Evolutionary conservation across 768 basidiomycete species (phyloP).

Genomic region (Boletus fagicola): DNA sequence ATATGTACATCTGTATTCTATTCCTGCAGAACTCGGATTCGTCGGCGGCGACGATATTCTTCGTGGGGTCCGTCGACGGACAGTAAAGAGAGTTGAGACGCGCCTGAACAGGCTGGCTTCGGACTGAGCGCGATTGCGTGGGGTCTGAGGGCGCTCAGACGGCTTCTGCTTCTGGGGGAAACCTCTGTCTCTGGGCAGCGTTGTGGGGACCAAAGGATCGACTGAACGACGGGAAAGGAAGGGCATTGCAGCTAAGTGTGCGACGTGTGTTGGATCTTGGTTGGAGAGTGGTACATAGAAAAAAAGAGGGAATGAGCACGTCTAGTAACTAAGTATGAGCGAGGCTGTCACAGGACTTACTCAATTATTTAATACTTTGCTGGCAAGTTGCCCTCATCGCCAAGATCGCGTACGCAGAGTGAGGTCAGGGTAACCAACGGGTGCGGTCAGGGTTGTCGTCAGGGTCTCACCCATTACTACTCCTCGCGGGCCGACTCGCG

Average conservation of each 20-base stretch:
- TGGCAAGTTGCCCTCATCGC: slow-evolving; percentile 12
- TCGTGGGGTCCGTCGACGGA: slow-evolving; percentile 21
- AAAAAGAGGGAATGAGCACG: neutral
- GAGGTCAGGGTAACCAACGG: slow-evolving; percentile 3
- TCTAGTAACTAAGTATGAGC: no score
- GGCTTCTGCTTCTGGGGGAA: neutral
- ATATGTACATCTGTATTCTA: slow-evolving; percentile 19
- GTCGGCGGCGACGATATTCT: slow-evolving; percentile 15
- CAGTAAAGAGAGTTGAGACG: slow-evolving; percentile 28
- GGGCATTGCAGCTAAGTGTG: slow-evolving; percentile 19
- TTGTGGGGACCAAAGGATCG: slow-evolving; percentile 17
- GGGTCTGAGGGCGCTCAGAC: slow-evolving; percentile 6
- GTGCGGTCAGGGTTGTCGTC: slow-evolving; percentile 13
- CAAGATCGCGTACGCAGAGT: slow-evolving; percentile 17
- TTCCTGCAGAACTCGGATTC: slow-evolving; percentile 2
- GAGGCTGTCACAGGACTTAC: slow-evolving; percentile 1
- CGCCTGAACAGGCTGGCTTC: slow-evolving; percentile 29
- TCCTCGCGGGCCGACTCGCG: neutral
- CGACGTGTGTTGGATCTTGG: neutral
- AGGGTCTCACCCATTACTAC: slow-evolving; percentile 14
- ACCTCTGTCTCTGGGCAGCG: slow-evolving; percentile 2
- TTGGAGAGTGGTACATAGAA: slow-evolving; percentile 18
- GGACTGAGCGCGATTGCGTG: slow-evolving; percentile 24
- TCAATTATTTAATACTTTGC: slow-evolving; percentile 25
- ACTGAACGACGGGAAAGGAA: slow-evolving; percentile 32